Evolutionary conservation across 2,329 filamentous ascomycete species (phyloP).

Genomic region (Calonectria pauciramosa): DNA sequence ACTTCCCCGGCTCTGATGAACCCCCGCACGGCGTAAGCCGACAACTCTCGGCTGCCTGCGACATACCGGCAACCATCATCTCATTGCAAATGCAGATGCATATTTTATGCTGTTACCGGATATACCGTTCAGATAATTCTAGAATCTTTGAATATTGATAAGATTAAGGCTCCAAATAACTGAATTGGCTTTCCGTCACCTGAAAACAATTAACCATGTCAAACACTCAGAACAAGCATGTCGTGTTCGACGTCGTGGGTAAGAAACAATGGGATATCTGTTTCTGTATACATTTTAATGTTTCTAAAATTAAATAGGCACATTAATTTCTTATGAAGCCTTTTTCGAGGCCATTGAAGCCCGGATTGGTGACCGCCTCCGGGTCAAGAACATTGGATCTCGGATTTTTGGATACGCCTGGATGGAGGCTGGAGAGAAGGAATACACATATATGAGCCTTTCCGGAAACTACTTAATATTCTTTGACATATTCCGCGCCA

Average conservation of each 20-base stretch:
- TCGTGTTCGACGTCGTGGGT: slow-evolving; percentile 19
- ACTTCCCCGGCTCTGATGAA: not conserved
- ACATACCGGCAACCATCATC: not conserved
- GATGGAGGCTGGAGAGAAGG: slow-evolving; percentile 13
- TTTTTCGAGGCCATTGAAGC: not conserved
- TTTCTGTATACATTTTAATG: not conserved
- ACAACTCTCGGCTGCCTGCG: not conserved
- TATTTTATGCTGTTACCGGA: not conserved
- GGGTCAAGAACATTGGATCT: not conserved
- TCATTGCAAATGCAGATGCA: not conserved
- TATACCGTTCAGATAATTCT: not conserved
- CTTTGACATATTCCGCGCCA: not conserved
- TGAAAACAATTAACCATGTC: not conserved
- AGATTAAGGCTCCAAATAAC: not conserved
- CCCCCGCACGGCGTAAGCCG: slow-evolving; percentile 1
- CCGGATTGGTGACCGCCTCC: not conserved
- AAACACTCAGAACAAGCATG: not conserved
- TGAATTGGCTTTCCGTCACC: not conserved
- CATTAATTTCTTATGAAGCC: slow-evolving; percentile 8
- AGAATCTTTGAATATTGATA: not conserved
- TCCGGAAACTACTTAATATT: not conserved
- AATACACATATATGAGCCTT: slow-evolving; percentile 8
- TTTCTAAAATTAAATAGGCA: not conserved
- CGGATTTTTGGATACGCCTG: slow-evolving; percentile 5
- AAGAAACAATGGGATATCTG: not conserved